These are phyloP conservation scores for Microbotryum silenes-acaulis DNA, from an alignment of 1,284 basidiomycete species.

Conservation along the genomic window DNA sequence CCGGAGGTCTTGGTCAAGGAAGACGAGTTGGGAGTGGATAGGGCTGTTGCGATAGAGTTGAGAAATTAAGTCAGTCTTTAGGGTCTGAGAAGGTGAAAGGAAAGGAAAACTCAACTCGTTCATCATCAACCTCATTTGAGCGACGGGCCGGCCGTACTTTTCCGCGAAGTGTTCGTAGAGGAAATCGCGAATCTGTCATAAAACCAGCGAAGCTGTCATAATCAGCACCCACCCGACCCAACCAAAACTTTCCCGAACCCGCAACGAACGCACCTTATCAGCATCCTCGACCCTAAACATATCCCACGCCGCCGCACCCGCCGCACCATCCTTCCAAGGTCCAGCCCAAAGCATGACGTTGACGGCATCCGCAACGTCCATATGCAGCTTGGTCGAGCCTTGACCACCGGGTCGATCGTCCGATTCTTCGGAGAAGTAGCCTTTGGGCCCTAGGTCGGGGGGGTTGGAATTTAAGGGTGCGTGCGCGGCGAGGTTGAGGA, in stretches of 20 bases:
- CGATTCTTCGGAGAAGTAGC: slow-evolving; percentile 47
- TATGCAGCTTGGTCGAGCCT: slow-evolving; percentile 79
- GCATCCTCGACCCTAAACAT: slow-evolving; percentile 76
- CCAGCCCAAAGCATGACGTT: slow-evolving; percentile 81
- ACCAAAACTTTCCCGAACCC: slow-evolving; percentile 7
- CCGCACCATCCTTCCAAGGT: slow-evolving; percentile 53
- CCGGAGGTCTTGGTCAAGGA: slow-evolving; percentile 63
- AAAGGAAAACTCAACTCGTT: slow-evolving; percentile 25
- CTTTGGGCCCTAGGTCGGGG: slow-evolving; percentile 74
- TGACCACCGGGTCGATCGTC: slow-evolving; percentile 55
- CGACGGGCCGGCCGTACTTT: slow-evolving; percentile 27
- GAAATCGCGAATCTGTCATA: slow-evolving; percentile 56
- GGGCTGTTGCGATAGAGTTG: slow-evolving; percentile 48
- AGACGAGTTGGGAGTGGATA: slow-evolving; percentile 83
- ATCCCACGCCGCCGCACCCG: slow-evolving; percentile 86
- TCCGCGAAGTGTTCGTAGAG: slow-evolving; percentile 47
- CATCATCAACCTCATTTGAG: slow-evolving; percentile 1
- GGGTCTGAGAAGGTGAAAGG: neutral
- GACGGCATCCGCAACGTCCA: slow-evolving; percentile 52
- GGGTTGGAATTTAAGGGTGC: slow-evolving; percentile 74
- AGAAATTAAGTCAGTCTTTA: neutral
- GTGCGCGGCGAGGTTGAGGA: slow-evolving; percentile 71
- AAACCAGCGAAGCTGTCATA: neutral
- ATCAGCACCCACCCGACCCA: neutral
- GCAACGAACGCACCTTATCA: slow-evolving; percentile 43